Evolutionary conservation across 768 basidiomycete species (phyloP), one percentile per base, ranked within the genome.

Genomic region (Phaeolepiota aurea): DNA sequence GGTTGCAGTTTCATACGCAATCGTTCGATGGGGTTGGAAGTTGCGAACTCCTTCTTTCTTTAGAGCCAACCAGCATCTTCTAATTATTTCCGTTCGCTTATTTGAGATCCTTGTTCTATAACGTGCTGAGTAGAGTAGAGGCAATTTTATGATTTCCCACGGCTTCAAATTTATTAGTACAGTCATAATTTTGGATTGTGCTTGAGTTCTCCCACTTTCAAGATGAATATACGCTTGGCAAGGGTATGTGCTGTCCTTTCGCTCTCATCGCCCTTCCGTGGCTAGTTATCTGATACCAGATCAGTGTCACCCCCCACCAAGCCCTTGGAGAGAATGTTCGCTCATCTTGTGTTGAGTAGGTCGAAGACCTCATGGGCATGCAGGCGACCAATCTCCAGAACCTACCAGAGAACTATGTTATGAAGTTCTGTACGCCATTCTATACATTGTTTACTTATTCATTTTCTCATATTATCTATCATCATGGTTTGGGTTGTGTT

Each of bases 361-460:
- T 85, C 53, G 87, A 85, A 37, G 92, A 96, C 62, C 74, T 94
- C 48, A 66, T 80, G 50, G 89, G 85, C 12, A 94, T 96, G 89
- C 92, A 97, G 61, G 83, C 89, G 41, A 82, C 87, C 54, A 97
- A 97, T 59, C 67, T 94, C 46, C 82, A 91, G 58, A 96, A 94
- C 54, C 65, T 97, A 20, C 92, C 92, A 0, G 92, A 94, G 61
- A 90, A 91, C 64, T 91, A 91, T 53, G 78, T 76, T 10, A 80
- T 89, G 70, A 77, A 81, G 45, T 83, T 85, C 50, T 87, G 82
- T 86, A 43, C 38, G 76, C 61, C 37, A n/a, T 37, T 32, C 13
- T 41, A 1, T 20, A 14, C 28, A 12, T 14, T n/a, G n/a, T n/a
- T 5, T 20, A 20, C 16, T 20, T 16, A 21, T 25, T 10, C 20